A percentile compares a stretch with the other conserved stretches of the same genome.
These are phyloP conservation scores for Wolfiporia cocos DNA, from an alignment of 1,284 basidiomycete species.

Conservation along the genomic window DNA sequence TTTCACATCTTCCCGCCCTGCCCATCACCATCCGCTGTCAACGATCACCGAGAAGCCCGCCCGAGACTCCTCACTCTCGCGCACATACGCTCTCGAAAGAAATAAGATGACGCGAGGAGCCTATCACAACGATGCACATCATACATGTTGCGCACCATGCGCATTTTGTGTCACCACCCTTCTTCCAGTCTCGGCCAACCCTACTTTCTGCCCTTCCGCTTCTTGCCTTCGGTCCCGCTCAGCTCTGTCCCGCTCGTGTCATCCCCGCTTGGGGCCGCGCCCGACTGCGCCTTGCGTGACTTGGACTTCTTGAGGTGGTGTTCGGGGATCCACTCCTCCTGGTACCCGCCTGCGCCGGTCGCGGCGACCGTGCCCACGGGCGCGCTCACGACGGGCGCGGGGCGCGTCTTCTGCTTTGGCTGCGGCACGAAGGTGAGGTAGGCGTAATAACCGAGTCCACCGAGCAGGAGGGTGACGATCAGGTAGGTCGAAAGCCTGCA, in stretches of 20 bases:
- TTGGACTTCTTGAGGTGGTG: conserved; percentile 75
- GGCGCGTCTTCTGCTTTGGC: conserved; percentile 34
- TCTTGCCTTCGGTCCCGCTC: conserved; percentile 53
- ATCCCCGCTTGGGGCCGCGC: conserved; percentile 53
- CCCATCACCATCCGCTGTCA: too few species aligned
- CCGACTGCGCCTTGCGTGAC: conserved; percentile 39
- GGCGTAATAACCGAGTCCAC: conserved; percentile 60
- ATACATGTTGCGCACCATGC: too few species aligned
- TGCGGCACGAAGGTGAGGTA: conserved; percentile 66
- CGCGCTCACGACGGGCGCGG: conserved; percentile 36
- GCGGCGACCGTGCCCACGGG: conserved; percentile 60
- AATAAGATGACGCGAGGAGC: too few species aligned
- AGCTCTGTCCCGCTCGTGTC: conserved; percentile 57
- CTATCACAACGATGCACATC: too few species aligned
- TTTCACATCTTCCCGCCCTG: too few species aligned
- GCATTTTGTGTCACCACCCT: too few species aligned
- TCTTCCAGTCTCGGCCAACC: too few species aligned
- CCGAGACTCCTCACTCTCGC: too few species aligned
- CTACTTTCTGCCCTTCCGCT: conserved; percentile 56
- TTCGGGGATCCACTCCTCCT: conserved; percentile 91
- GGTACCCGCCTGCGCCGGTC: conserved; percentile 69
- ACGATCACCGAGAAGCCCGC: too few species aligned
- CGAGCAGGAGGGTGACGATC: conserved; percentile 60
- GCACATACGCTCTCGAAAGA: too few species aligned
- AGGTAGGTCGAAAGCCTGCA: conserved; percentile 71